phyloP scores from a whole-genome alignment of 2,329 filamentous ascomycete species.

The Colletotrichum tanaceti region DNA sequence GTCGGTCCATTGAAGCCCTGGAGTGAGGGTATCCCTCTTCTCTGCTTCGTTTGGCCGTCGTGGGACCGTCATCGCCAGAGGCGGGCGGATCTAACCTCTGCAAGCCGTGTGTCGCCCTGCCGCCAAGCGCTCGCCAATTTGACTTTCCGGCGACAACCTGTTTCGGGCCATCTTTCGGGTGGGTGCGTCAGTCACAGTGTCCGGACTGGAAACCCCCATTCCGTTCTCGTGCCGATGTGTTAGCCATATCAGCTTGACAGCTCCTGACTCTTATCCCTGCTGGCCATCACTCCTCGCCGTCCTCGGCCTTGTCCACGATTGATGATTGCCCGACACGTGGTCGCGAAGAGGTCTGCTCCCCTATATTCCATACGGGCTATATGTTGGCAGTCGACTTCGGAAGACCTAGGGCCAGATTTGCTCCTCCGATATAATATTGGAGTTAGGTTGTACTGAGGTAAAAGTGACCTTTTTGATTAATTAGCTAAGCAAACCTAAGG shows the following conservation, averaged over 20 bases:
- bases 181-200: neutral
- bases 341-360: constrained; percentile 13
- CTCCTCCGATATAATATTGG: too few relatives aligned
- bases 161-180: constrained; percentile 13
- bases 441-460: too few relatives aligned
- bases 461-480: too few relatives aligned
- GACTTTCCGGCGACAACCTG: constrained; percentile 23
- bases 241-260: constrained; percentile 4
- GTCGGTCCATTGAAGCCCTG: neutral
- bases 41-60: neutral
- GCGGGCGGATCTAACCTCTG: constrained; percentile 2
- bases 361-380: neutral
- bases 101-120: constrained; percentile 5
- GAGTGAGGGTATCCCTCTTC: neutral
- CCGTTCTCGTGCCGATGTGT: constrained; percentile 30
- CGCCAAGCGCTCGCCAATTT: constrained; percentile 34
- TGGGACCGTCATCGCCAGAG: neutral
- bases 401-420: too few relatives aligned
- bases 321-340: constrained; percentile 27
- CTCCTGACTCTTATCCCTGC: constrained; percentile 23
- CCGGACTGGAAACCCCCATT: neutral
- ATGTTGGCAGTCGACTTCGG: too few relatives aligned
- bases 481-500: too few relatives aligned
- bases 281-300: neutral
- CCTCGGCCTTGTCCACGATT: constrained; percentile 24